These are phyloP conservation scores for Beauveria medogensis DNA, from an alignment of 2,329 filamentous ascomycete genomes.

Conservation along the genomic window DNA sequence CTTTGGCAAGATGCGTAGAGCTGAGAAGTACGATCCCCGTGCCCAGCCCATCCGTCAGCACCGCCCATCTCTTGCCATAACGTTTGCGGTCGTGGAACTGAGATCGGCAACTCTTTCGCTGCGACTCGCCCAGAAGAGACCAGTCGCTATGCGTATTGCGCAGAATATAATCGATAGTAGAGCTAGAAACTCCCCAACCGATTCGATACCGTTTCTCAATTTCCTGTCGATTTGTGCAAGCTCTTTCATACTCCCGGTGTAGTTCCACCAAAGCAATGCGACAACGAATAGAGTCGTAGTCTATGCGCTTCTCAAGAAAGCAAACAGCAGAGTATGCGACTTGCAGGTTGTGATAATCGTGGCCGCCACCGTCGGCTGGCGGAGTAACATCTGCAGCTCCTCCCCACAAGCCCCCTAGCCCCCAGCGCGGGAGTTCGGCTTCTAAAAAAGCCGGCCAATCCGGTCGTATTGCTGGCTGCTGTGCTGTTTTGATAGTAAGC, in stretches of 20 bases:
- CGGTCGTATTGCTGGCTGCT: neutral
- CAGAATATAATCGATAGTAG: neutral
- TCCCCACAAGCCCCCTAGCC: neutral
- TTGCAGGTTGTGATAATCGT: neutral
- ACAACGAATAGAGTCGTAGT: neutral
- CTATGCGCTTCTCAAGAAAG: neutral
- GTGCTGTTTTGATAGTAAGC: too few species aligned
- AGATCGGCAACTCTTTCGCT: neutral
- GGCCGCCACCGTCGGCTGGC: neutral
- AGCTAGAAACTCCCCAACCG: neutral
- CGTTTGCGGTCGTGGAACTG: neutral
- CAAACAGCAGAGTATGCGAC: neutral
- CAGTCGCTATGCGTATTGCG: neutral
- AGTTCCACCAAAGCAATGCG: neutral
- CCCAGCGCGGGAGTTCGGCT: neutral
- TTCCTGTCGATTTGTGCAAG: neutral
- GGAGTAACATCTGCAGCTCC: neutral
- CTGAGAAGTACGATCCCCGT: neutral
- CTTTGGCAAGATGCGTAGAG: neutral
- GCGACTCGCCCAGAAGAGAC: neutral
- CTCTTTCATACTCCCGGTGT: neutral
- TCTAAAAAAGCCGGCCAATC: neutral
- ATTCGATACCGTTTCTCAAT: neutral
- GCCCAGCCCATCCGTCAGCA: neutral
- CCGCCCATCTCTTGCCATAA: neutral